phyloP scores from a whole-genome alignment of 2,329 filamentous ascomycete genomes.

The Intubia oerlemansii region DNA sequence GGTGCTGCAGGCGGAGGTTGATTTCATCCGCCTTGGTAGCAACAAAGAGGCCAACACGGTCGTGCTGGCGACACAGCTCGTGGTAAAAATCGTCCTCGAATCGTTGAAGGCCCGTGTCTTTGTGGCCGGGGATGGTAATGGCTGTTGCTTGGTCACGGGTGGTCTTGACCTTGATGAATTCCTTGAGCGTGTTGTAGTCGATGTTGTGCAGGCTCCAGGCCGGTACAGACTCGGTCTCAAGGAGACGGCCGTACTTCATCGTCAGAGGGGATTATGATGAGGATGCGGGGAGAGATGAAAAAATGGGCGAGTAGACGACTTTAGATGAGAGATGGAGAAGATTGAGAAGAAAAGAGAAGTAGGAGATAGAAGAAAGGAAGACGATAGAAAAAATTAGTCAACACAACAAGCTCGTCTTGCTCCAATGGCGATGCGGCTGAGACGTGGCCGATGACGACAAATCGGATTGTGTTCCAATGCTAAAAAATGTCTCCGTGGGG shows the following conservation, averaged over 20 bases:
- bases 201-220: conserved; percentile 74
- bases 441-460: too few species aligned
- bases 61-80: conserved; percentile 53
- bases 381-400: not conserved
- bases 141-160: conserved; percentile 46
- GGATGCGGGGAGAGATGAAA: too few species aligned
- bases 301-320: not conserved
- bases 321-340: too few species aligned
- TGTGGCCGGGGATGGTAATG: conserved; percentile 53
- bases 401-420: too few species aligned
- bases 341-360: too few species aligned
- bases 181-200: conserved; percentile 74
- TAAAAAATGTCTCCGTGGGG: too few species aligned
- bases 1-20: conserved; percentile 37
- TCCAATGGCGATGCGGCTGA: too few species aligned
- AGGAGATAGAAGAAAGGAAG: too few species aligned
- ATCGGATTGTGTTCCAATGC: too few species aligned
- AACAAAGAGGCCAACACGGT: conserved; percentile 59
- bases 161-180: conserved; percentile 64
- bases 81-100: conserved; percentile 54
- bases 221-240: conserved; percentile 57
- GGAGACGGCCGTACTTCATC: conserved; percentile 61
- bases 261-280: not conserved
- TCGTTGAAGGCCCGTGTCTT: conserved; percentile 31
- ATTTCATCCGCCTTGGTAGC: conserved; percentile 65